Conservation (phyloP, 768 basidiomycete genomes). For the Tricholoma hemisulphureum region DNA sequence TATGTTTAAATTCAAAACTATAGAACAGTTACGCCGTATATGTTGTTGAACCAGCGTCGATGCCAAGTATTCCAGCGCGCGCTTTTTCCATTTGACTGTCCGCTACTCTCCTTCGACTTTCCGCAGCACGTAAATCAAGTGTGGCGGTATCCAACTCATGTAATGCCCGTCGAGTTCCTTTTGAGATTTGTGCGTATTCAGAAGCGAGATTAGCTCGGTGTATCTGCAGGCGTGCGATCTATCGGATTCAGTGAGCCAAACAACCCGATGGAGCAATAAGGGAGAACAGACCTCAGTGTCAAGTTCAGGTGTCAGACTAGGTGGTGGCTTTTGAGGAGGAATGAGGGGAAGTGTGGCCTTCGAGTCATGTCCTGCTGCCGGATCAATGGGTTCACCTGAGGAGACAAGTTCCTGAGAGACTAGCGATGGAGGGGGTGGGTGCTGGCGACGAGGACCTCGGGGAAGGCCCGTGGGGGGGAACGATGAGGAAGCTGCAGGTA, state of each 20-base stretch:
- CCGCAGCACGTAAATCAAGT: conserved; percentile 59
- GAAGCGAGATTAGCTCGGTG: conserved; percentile 39
- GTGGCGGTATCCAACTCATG: conserved; percentile 61
- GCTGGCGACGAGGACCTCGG: conserved; percentile 18
- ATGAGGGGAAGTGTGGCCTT: conserved; percentile 26
- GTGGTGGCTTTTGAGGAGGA: conserved; percentile 26
- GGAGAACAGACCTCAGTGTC: conserved; percentile 15
- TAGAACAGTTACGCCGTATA: conserved; percentile 24
- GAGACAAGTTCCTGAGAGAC: conserved; percentile 4
- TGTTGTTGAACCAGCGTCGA: conserved; percentile 39
- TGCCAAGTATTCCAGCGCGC: conserved; percentile 57
- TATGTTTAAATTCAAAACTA: conserved; percentile 22
- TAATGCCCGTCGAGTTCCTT: conserved; percentile 46
- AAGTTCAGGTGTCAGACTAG: conserved; percentile 26
- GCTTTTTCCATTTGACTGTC: conserved; percentile 62
- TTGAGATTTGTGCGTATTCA: conserved; percentile 40
- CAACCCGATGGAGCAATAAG: neutral
- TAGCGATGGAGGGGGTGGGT: neutral
- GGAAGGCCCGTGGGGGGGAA: conserved; percentile 17
- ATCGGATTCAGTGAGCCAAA: neutral
- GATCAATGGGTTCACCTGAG: conserved; percentile 4
- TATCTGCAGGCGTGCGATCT: conserved; percentile 35
- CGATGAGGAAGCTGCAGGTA: conserved; percentile 18
- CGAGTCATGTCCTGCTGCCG: neutral
- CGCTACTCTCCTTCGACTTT: conserved; percentile 56